These are phyloP conservation scores for Lupinus albus DNA, from an alignment of 306 rosid genomes.

Conservation along the genomic window DNA sequence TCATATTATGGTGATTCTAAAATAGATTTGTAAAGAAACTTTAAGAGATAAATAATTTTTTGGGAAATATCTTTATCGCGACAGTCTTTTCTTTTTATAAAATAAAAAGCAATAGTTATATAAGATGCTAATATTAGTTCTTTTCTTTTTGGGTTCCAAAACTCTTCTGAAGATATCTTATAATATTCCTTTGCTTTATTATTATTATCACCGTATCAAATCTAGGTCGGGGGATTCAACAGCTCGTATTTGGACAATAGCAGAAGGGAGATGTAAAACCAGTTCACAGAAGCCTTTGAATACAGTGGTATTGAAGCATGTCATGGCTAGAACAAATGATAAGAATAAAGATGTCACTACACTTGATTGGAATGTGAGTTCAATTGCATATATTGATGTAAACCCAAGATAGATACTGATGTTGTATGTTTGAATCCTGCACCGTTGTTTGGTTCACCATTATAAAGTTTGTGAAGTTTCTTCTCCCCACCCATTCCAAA, in stretches of 20 bases:
- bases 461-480: constrained; percentile 5
- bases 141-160: not conserved
- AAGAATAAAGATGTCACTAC: constrained; percentile 92
- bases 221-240: constrained; percentile 93
- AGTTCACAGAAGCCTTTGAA: constrained; percentile 53
- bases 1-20: not conserved
- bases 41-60: not conserved
- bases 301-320: constrained; percentile 85
- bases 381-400: constrained; percentile 28
- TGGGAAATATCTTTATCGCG: not conserved
- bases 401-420: constrained; percentile 24
- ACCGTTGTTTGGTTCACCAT: constrained; percentile 1
- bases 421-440: constrained; percentile 20
- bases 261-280: constrained; percentile 67
- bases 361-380: constrained; percentile 97
- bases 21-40: not conserved
- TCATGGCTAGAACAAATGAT: constrained; percentile 74
- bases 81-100: constrained; percentile 6
- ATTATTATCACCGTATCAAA: constrained; percentile 22
- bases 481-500: not conserved
- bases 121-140: not conserved
- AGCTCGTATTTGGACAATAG: constrained; percentile 91
- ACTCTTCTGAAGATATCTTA: not conserved
- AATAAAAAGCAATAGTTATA: not conserved
- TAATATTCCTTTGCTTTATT: constrained; percentile 19